phyloP scores from a whole-genome alignment of 108 stramenopile genomes.

The Craspedostauros australis region DNA sequence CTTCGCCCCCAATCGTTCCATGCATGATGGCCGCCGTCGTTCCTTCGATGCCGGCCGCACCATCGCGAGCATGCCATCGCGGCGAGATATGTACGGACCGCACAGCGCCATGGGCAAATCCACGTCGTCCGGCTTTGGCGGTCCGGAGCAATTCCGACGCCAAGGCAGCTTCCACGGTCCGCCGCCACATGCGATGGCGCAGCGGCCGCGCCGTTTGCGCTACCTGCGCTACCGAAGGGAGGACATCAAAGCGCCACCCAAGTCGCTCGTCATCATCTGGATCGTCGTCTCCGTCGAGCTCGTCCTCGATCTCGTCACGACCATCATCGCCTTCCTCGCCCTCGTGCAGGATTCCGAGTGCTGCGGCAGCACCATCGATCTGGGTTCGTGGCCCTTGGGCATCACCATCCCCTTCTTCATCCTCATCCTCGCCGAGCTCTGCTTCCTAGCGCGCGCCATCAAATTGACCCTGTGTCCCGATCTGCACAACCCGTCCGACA shows the following conservation, averaged over 20 bases:
- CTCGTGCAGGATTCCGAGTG: conserved; percentile 9
- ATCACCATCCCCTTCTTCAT: conserved; percentile 23
- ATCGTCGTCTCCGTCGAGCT: conserved; percentile 15
- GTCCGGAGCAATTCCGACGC: no score
- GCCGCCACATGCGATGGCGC: no score
- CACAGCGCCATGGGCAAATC: no score
- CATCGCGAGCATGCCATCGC: no score
- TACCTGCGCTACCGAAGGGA: no score
- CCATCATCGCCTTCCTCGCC: conserved; percentile 18
- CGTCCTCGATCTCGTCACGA: conserved; percentile 29
- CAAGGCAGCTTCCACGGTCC: no score
- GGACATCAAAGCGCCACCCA: conserved; percentile 15
- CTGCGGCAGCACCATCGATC: conserved; percentile 12
- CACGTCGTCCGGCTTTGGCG: no score
- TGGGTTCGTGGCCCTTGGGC: conserved; percentile 12
- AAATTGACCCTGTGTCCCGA: conserved; percentile 16
- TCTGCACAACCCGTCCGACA: neutral
- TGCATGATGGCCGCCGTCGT: no score
- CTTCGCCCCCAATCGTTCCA: no score
- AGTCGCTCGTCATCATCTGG: conserved; percentile 23
- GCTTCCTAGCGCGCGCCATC: conserved; percentile 11
- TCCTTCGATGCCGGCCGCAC: no score
- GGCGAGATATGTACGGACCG: no score
- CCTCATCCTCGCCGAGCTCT: conserved; percentile 18
- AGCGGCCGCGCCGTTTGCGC: no score